Base-by-base conservation (phyloP, 192 early-diverging fungal species). In the Linnemannia hyalina region DNA sequence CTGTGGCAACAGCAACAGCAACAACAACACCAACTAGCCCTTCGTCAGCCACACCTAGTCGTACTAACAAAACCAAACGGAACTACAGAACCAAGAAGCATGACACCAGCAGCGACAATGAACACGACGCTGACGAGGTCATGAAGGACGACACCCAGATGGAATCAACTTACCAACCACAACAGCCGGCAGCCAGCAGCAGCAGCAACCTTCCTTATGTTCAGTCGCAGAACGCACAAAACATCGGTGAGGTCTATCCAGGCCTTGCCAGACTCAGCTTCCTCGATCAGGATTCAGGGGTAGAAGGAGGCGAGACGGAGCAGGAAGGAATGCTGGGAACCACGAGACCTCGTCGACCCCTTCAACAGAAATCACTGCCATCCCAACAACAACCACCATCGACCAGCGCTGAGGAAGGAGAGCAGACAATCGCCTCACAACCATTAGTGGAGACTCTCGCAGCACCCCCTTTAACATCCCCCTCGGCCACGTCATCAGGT, bases 221-320 rank as follows among this genome's bases (percentile, higher is more conserved):
- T 22, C 74, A 85, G 47, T 85, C 83, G n/a, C 83, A 85, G 74
- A 77, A 80, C 15, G 78, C 83, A 32, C 83, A 85, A 36, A 80
- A 65, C 41, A 41, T 85, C 36, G 83, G 70, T 1, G 83, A 85
- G n/a, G 78, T 85, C 10, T 85, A 85, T 42, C 83, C 83, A 68
- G 83, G 74, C 13, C 75, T 85, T 7, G 73, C 83, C 10, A 36
- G 83, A 38, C 70, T 85, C 9, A 85, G 83, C 52, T 85, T 85
- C 47, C 40, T 85, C 16, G 83, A 85, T 29, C 82, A 85, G 63
- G 82, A 77, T 3, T 42, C 65, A 22, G 75, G 57, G 22, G 23
- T 20, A 32, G 29, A 40, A 20, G 75, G 69, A 5, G 52, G 18
- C 20, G 16, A 52, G 5, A 20, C 49, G 20, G 49, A 18, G 18